phyloP scores from a whole-genome alignment of 768 basidiomycete species.

The Calocybe gangraenosa region DNA sequence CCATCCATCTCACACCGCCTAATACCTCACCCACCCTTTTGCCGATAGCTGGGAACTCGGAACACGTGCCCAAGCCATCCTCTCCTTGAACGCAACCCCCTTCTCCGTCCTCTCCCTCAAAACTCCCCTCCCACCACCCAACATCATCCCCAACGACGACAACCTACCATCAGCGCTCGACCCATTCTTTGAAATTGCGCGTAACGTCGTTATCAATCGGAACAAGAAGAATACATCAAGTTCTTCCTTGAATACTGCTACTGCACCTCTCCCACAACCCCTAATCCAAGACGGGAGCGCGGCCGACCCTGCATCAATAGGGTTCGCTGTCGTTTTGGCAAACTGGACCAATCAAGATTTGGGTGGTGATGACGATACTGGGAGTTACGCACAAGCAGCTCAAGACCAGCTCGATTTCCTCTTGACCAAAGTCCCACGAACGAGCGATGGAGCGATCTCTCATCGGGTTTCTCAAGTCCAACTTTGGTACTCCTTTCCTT shows the following conservation, averaged over 20 bases:
- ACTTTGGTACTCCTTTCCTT: conserved; percentile 48
- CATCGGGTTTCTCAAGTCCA: conserved; percentile 69
- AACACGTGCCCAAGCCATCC: conserved; percentile 47
- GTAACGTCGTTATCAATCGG: conserved; percentile 44
- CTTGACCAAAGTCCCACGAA: conserved; percentile 51
- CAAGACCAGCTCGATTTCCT: conserved; percentile 63
- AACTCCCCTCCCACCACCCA: conserved; percentile 32
- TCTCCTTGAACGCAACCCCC: conserved; percentile 39
- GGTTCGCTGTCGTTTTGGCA: conserved; percentile 59
- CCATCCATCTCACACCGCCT: too few relatives aligned
- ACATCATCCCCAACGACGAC: conserved; percentile 24
- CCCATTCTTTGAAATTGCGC: conserved; percentile 56
- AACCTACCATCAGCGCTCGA: conserved; percentile 32
- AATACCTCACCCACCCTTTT: too few relatives aligned
- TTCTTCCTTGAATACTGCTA: conserved; percentile 27
- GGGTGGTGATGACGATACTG: conserved; percentile 28
- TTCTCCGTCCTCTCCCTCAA: conserved; percentile 39
- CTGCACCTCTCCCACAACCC: conserved; percentile 47
- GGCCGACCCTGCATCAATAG: conserved; percentile 80
- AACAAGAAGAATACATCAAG: conserved; percentile 35
- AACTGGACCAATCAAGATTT: conserved; percentile 41
- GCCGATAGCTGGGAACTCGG: conserved; percentile 62
- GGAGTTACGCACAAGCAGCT: conserved; percentile 55
- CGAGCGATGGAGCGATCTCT: conserved; percentile 75
- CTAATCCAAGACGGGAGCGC: conserved; percentile 55